Percentiles rank a stretch among this genome's conserved stretches.
phyloP scores from a whole-genome alignment of 345 rosid genomes.

The Theobroma cacao region DNA sequence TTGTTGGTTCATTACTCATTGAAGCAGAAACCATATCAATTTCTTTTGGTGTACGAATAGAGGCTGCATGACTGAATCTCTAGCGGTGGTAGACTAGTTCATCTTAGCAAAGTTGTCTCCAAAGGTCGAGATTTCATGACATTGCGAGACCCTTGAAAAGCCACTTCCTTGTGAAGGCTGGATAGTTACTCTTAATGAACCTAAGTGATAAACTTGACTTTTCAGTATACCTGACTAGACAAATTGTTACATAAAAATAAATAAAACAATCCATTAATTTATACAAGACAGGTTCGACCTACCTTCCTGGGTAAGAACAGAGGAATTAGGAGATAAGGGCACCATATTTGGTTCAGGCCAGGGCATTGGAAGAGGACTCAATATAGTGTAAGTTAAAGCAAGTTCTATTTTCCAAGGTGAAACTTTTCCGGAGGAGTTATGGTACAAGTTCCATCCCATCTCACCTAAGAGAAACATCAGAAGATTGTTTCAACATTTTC shows the following conservation, averaged over 20 bases:
- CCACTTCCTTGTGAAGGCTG: conserved; percentile 51
- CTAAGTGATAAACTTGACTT: conserved; percentile 16
- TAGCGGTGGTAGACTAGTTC: conserved; percentile 41
- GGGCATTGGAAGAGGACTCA: conserved; percentile 49
- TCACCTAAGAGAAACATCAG: conserved; percentile 40
- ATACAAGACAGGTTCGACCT: background rate
- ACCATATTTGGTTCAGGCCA: conserved; percentile 43
- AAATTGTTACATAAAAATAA: background rate
- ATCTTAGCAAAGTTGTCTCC: conserved; percentile 43
- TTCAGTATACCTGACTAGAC: background rate
- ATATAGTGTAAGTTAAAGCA: conserved; percentile 57
- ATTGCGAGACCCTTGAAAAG: conserved; percentile 62
- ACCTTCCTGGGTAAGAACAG: conserved; percentile 58
- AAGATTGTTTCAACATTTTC: background rate
- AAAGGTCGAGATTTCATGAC: conserved; percentile 61
- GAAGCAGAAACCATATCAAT: conserved; percentile 42
- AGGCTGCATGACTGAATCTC: conserved; percentile 45
- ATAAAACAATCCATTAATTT: background rate
- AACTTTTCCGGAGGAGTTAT: conserved; percentile 63
- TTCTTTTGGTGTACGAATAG: conserved; percentile 48
- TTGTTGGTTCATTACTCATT: no score
- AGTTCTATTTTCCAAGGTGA: conserved; percentile 85
- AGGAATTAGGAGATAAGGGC: conserved; percentile 41
- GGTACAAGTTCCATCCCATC: conserved; percentile 67
- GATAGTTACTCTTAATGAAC: conserved; percentile 33